Conservation (phyloP, 768 basidiomycete species). For the Cyathus striatus region DNA sequence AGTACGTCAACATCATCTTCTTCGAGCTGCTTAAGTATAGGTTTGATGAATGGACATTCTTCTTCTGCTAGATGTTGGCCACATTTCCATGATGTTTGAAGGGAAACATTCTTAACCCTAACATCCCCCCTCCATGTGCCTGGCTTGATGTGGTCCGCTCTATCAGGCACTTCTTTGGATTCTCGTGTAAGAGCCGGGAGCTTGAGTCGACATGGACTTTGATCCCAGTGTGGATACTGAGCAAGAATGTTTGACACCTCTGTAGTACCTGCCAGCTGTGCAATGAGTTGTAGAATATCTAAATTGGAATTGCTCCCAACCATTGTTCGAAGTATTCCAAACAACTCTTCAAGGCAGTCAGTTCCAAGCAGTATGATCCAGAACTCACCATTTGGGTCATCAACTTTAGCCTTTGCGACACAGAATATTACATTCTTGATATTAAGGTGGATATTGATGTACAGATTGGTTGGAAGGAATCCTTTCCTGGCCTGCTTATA, state of each 20-base stretch:
- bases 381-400: slow-evolving; percentile 23
- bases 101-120: slow-evolving; percentile 13
- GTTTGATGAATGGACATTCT: slow-evolving; percentile 2
- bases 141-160: slow-evolving; percentile 30
- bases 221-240: slow-evolving; percentile 32
- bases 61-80: slow-evolving; percentile 15
- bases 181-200: slow-evolving; percentile 19
- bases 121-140: slow-evolving; percentile 27
- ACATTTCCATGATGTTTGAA: slow-evolving; percentile 22
- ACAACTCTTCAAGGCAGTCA: slow-evolving; percentile 26
- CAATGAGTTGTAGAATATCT: slow-evolving; percentile 19
- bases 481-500: slow-evolving; percentile 8
- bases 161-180: slow-evolving; percentile 11
- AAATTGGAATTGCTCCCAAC: slow-evolving; percentile 25
- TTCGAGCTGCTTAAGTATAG: slow-evolving; percentile 6
- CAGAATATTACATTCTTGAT: slow-evolving; percentile 21
- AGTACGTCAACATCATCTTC: slow-evolving; percentile 9
- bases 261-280: slow-evolving; percentile 20
- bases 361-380: slow-evolving; percentile 33
- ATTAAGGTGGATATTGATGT: slow-evolving; percentile 21
- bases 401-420: slow-evolving; percentile 23
- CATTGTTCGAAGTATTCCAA: slow-evolving; percentile 29
- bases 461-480: slow-evolving; percentile 21
- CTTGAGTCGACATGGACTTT: slow-evolving; percentile 23
- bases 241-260: slow-evolving; percentile 29